phyloP scores from a whole-genome alignment of 2,329 filamentous ascomycete species.

The Fusarium caatingaense region DNA sequence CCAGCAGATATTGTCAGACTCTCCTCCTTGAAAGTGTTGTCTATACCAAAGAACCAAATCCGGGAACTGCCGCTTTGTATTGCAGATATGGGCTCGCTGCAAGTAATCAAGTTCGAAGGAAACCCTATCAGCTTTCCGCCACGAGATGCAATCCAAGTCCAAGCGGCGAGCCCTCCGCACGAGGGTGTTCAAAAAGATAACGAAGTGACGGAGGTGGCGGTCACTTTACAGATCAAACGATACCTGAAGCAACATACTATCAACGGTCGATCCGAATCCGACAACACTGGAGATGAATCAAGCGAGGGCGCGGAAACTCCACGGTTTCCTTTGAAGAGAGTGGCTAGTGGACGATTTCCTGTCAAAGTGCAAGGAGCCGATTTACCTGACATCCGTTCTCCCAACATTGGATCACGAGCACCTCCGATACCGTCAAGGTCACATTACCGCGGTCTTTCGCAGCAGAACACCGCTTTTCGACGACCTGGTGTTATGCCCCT shows the following conservation, averaged over 20 bases:
- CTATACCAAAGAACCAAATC: constrained; percentile 87
- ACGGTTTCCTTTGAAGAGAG: constrained; percentile 72
- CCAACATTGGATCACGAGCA: constrained; percentile 68
- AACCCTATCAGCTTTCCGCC: constrained; percentile 88
- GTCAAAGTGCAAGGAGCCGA: constrained; percentile 81
- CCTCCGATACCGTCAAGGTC: constrained; percentile 82
- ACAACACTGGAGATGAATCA: constrained; percentile 68
- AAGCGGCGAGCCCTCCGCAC: constrained; percentile 66
- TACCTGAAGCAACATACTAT: constrained; percentile 66
- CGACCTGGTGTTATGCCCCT: constrained; percentile 78
- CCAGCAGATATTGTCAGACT: constrained; percentile 84
- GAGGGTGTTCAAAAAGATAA: constrained; percentile 66
- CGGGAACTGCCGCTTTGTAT: constrained; percentile 85
- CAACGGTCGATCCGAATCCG: constrained; percentile 64
- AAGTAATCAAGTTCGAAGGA: constrained; percentile 89
- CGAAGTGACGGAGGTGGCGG: constrained; percentile 70
- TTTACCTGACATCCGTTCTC: constrained; percentile 74
- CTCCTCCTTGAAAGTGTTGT: constrained; percentile 87
- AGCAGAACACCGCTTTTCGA: constrained; percentile 72
- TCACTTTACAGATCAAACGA: constrained; percentile 71
- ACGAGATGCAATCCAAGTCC: constrained; percentile 72
- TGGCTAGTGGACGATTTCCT: constrained; percentile 73
- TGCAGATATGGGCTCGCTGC: constrained; percentile 89
- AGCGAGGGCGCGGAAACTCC: constrained; percentile 86
- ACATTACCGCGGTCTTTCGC: constrained; percentile 80